Evolutionary conservation across 2,329 filamentous ascomycete species (phyloP), one percentile per base, ranked within the genome.

Genomic region (Fusarium transvaalense): DNA sequence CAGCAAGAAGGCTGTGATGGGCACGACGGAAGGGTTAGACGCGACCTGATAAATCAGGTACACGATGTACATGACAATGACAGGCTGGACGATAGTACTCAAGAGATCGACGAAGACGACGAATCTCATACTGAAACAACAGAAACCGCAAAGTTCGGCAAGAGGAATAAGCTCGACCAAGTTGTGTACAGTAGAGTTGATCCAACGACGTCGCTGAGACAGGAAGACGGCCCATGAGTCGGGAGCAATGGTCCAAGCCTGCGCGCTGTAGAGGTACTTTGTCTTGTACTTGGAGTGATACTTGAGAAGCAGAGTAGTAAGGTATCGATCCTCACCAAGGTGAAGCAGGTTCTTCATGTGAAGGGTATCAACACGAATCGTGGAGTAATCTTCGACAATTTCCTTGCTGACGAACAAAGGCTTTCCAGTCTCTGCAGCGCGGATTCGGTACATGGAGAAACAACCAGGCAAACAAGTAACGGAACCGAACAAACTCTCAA

Each of bases 121-220:
- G 80, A 99, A 99, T 75, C 96, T 91, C 96, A 99, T 99, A 81
- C 92, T 97, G 85, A 99, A 99, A 82, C 96, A 99, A 86, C 96
- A 99, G 90, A 99, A 99, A 82, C 96, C 96, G 80, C 96, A 99
- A 51, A 99, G 91, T 78, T 98, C 92, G 65, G 92, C 89, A 80
- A 99, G 85, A 8, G 95, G 94, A 67, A 98, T 95, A 66, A 99
- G 90, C 79, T 99, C 96, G 68, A 97, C 92, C 66, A 99, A 85
- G 79, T 99, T 99, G 86, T 99, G 96, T 52, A 99, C 93, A 0
- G 96, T 99, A 58, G 94, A 97, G 85, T 99, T 99, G 82, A 99
- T 99, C 96, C 96, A 99, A 78, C 96, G 92, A 84, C 96, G 95
- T 85, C 96, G 93, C 82, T 99, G 96, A 27, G 96, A 99, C 79